Evolutionary conservation across 2,329 filamentous ascomycete species (phyloP).

Genomic region (Neophaeococcomyces aloes): DNA sequence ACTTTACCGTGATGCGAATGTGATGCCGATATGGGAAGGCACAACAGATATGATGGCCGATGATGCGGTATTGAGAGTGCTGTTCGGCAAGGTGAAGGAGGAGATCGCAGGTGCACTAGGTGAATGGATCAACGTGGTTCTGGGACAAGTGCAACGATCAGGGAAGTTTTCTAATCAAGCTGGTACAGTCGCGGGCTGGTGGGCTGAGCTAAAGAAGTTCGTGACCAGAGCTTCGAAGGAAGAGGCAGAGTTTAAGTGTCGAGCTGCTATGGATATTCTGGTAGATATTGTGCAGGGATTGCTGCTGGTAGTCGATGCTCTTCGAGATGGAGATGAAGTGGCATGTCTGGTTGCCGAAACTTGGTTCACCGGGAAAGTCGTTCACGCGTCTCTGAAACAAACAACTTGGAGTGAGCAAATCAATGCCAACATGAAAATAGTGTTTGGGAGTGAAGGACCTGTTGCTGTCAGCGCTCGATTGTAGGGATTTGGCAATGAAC

Average conservation of each 20-base stretch:
- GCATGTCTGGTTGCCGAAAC: not conserved
- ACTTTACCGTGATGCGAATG: constrained; percentile 53
- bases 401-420: not conserved
- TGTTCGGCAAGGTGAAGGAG: not conserved
- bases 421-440: too few relatives aligned
- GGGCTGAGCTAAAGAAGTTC: not conserved
- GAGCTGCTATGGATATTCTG: not conserved
- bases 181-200: too few relatives aligned
- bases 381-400: not conserved
- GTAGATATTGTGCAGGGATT: constrained; percentile 5
- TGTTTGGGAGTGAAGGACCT: too few relatives aligned
- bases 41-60: constrained; percentile 51
- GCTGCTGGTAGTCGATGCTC: not conserved
- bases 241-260: constrained; percentile 1
- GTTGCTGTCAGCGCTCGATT: too few relatives aligned
- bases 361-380: not conserved
- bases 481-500: too few relatives aligned
- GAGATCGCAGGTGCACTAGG: too few relatives aligned
- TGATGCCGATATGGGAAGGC: constrained; percentile 59
- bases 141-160: not conserved
- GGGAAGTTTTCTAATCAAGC: too few relatives aligned
- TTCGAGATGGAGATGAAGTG: not conserved
- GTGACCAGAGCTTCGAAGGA: not conserved
- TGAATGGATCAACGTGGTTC: too few relatives aligned
- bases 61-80: constrained; percentile 7